Evolutionary conservation across 2,329 filamentous ascomycete genomes (phyloP), one percentile per base, ranked within the genome.

Genomic region (Monilinia laxa): DNA sequence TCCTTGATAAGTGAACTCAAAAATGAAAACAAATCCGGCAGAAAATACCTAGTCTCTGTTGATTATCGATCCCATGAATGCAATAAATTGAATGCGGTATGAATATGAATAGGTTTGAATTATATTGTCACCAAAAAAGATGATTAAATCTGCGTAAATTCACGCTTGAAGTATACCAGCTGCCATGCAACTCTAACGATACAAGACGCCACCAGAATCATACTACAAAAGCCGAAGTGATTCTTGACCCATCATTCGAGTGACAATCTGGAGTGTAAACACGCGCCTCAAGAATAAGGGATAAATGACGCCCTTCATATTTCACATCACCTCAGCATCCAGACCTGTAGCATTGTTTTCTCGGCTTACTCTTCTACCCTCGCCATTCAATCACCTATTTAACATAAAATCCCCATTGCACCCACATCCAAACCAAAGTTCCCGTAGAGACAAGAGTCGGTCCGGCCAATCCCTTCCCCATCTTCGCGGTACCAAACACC

Each of bases 401-500:
- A 16, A 93, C 85, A 76, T 95, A 95, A 77, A 85, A 84, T 59
- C 81, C 82, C 79, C 89, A 90, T 76, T 96, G 91, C 73, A 81
- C 70, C 38, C 79, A 74, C 87, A 89, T 89, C 87, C 87, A 89
- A 35, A 83, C 76, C 68, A 85, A 69, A n/a, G 78, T 80, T 10
- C 75, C 74, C 14, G 78, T 80, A 1, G 83, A 82, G 31, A 87
- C 77, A 25, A 80, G 77, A 62, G 88, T 82, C 1, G 86, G 86
- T 58, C 87, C 83, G 5, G 81, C 71, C 70, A 88, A 81, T 3
- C 85, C 85, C 25, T 80, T 76, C 4, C 82, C 85, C 76, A 90
- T 85, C 70, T 84, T 86, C 72, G 92, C 88, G 25, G 87, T 94
- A 73, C 89, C 89, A 79, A 90, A 97, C 4, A 93, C 78, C 70